phyloP scores from a whole-genome alignment of 441 rosid genomes.

The Kokia cookei region DNA sequence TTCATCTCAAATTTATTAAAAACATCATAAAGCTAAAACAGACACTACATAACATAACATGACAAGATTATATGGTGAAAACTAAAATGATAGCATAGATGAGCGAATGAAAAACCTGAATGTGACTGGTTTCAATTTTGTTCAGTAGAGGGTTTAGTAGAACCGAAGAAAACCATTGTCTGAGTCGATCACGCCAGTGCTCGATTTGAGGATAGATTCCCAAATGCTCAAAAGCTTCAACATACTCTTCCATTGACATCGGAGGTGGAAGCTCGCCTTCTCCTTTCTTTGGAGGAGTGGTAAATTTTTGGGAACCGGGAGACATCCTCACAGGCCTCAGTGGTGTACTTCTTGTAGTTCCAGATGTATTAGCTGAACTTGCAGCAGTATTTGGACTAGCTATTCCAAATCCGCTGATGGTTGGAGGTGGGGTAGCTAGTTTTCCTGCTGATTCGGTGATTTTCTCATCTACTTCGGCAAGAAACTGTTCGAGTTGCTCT shows the following conservation, averaged over 20 bases:
- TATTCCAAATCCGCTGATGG: constrained; percentile 50
- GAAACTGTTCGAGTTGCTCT: constrained; percentile 80
- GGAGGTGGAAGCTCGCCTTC: constrained; percentile 89
- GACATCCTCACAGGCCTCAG: constrained; percentile 93
- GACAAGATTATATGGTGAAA: not conserved
- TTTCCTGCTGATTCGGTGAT: constrained; percentile 74
- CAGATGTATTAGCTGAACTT: constrained; percentile 69
- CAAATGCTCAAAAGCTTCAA: constrained; percentile 69
- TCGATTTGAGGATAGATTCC: constrained; percentile 93
- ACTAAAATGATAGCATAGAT: not conserved
- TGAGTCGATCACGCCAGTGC: constrained; percentile 82
- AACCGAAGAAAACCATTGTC: constrained; percentile 93
- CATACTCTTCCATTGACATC: constrained; percentile 86
- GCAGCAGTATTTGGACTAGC: constrained; percentile 65
- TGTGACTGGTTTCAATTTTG: constrained; percentile 83
- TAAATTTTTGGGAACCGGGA: constrained; percentile 89
- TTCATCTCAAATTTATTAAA: not conserved
- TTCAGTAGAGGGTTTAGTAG: constrained; percentile 69
- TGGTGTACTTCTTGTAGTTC: constrained; percentile 85
- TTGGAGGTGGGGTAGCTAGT: constrained; percentile 74
- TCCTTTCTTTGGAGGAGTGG: constrained; percentile 95
- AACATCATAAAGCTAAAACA: not conserved
- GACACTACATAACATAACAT: not conserved
- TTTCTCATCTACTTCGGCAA: constrained; percentile 75
- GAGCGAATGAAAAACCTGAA: constrained; percentile 44